Percentiles rank a stretch among this genome's conserved stretches.
Evolutionary conservation across 2,329 filamentous ascomycete species (phyloP).

Genomic region (Magnaporthales sp.): DNA sequence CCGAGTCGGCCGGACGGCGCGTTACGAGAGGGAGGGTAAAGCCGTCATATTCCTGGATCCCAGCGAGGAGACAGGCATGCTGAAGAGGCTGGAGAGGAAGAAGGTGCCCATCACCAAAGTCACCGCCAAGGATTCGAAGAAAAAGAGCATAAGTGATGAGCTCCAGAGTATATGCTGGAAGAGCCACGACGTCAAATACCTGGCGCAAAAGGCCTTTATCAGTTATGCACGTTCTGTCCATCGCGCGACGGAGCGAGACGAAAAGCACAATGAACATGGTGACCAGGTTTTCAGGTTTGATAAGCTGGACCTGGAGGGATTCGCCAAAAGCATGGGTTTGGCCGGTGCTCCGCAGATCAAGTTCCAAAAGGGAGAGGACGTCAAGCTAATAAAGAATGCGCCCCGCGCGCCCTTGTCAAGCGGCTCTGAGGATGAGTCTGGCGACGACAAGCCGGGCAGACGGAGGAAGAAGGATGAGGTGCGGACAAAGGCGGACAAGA

Average conservation of each 20-base stretch:
- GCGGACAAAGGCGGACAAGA: slow-evolving; percentile 90
- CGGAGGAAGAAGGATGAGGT: slow-evolving; percentile 62
- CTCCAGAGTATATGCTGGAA: slow-evolving; percentile 95
- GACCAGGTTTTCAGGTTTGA: slow-evolving; percentile 86
- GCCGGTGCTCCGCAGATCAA: slow-evolving; percentile 90
- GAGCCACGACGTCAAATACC: slow-evolving; percentile 85
- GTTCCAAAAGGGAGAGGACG: slow-evolving; percentile 82
- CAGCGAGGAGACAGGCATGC: slow-evolving; percentile 86
- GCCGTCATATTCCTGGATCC: slow-evolving; percentile 90
- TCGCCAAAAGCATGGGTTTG: slow-evolving; percentile 74
- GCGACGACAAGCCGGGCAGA: slow-evolving; percentile 32
- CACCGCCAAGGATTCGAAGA: slow-evolving; percentile 82
- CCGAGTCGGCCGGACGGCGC: slow-evolving; percentile 86
- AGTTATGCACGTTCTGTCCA: slow-evolving; percentile 73
- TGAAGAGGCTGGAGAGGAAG: slow-evolving; percentile 75
- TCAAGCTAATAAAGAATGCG: slow-evolving; percentile 81
- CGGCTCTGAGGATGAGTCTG: slow-evolving; percentile 49
- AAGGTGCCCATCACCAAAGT: slow-evolving; percentile 84
- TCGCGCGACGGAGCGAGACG: not conserved
- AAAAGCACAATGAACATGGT: slow-evolving; percentile 68
- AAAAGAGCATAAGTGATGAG: slow-evolving; percentile 74
- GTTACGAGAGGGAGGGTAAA: slow-evolving; percentile 78
- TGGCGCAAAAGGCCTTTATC: slow-evolving; percentile 92
- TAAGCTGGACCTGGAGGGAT: slow-evolving; percentile 77
- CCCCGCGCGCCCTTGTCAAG: slow-evolving; percentile 58